Conservation (phyloP, 2,329 filamentous ascomycete species). For the Monosporascus cannonballus region DNA sequence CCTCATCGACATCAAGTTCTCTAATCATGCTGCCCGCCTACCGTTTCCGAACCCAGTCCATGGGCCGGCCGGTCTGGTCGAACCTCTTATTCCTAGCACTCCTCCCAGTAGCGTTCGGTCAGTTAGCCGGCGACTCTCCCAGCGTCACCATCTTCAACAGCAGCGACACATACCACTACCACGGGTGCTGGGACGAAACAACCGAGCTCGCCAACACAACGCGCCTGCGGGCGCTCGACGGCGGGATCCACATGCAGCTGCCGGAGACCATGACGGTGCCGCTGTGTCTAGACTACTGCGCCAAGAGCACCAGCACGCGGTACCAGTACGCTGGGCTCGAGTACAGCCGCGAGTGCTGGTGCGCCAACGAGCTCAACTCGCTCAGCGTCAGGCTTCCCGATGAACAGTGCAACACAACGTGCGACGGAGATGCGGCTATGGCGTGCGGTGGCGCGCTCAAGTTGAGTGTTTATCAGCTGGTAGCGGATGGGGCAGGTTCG, state of each 20-base stretch:
- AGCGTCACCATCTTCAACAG: neutral
- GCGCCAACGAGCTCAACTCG: constrained; percentile 40
- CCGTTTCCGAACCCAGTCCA: no score
- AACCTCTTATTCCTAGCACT: no score
- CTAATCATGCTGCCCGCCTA: no score
- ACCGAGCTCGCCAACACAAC: constrained; percentile 33
- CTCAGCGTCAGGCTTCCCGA: constrained; percentile 42
- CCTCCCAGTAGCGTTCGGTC: no score
- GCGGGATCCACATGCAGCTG: constrained; percentile 33
- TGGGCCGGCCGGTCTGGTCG: no score
- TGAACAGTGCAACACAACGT: constrained; percentile 40
- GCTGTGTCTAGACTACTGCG: constrained; percentile 43
- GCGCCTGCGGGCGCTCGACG: constrained; percentile 35
- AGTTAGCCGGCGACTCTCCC: no score
- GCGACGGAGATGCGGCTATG: constrained; percentile 43
- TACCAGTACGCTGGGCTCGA: constrained; percentile 47
- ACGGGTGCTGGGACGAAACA: constrained; percentile 52
- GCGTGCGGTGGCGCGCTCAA: constrained; percentile 47
- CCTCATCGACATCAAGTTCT: no score
- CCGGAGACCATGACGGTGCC: constrained; percentile 44
- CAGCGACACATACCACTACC: constrained; percentile 35
- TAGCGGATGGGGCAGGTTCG: neutral
- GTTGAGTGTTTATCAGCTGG: constrained; percentile 34
- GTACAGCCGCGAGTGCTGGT: constrained; percentile 53
- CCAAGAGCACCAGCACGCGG: constrained; percentile 14